These are phyloP conservation scores for Penicillium arizonense DNA, from an alignment of 495 filamentous ascomycete genomes.

Conservation along the genomic window DNA sequence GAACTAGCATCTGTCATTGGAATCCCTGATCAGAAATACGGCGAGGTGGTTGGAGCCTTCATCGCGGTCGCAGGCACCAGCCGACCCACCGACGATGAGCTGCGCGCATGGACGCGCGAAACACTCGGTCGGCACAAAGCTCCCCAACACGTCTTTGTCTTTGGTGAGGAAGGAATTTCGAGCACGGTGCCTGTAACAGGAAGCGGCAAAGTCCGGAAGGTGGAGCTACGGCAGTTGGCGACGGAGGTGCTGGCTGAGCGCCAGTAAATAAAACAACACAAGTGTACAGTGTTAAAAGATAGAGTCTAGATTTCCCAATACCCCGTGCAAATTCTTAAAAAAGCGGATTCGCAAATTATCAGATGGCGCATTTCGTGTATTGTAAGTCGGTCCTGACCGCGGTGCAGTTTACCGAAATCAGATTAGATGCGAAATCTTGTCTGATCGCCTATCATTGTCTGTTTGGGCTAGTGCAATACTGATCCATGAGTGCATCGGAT, in stretches of 20 bases:
- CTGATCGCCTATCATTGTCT: constrained; percentile 16
- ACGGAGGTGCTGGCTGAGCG: constrained; percentile 43
- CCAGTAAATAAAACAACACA: background rate
- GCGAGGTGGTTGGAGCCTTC: constrained; percentile 67
- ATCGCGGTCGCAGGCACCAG: constrained; percentile 34
- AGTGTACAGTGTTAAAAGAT: background rate
- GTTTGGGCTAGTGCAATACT: background rate
- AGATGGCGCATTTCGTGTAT: constrained; percentile 7
- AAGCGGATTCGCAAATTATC: constrained; percentile 1
- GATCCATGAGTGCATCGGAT: background rate
- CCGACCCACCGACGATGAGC: constrained; percentile 45
- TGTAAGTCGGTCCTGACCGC: background rate
- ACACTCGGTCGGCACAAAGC: constrained; percentile 67
- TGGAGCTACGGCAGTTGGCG: constrained; percentile 59
- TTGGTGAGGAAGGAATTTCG: constrained; percentile 59
- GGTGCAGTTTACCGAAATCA: constrained; percentile 15
- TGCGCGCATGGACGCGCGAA: constrained; percentile 58
- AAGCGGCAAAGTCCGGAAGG: constrained; percentile 71
- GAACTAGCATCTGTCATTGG: constrained; percentile 60
- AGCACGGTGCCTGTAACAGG: constrained; percentile 60
- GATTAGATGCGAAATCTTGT: constrained; percentile 37
- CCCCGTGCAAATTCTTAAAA: background rate
- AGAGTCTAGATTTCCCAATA: background rate
- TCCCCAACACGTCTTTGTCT: constrained; percentile 63
- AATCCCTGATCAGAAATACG: constrained; percentile 60